These are phyloP conservation scores for Colletotrichum agaves DNA, from an alignment of 2,329 filamentous ascomycete species.

Conservation along the genomic window DNA sequence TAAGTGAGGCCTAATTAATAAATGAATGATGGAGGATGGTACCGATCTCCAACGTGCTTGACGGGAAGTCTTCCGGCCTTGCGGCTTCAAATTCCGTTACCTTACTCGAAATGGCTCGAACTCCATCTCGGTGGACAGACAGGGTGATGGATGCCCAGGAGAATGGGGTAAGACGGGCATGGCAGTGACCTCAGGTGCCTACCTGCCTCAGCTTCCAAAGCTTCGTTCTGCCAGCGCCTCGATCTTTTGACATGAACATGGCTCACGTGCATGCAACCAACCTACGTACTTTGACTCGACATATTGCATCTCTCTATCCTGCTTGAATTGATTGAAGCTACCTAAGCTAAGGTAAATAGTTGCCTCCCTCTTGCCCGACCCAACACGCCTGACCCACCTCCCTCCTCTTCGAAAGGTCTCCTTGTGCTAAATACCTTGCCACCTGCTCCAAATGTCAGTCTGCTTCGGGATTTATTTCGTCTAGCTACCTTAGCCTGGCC, in stretches of 20 bases:
- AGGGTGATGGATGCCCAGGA: no score
- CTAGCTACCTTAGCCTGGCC: background rate
- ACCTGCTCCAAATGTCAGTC: background rate
- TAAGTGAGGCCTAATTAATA: no score
- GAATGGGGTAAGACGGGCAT: no score
- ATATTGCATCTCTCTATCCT: background rate
- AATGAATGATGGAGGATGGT: no score
- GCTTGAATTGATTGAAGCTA: background rate
- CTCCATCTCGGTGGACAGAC: no score
- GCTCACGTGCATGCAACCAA: no score
- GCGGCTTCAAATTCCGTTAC: no score
- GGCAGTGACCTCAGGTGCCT: background rate
- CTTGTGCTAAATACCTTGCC: slow-evolving; percentile 17
- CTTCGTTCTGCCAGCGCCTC: background rate
- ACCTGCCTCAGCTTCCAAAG: background rate
- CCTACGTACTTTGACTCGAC: no score
- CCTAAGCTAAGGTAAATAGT: background rate
- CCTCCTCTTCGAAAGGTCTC: background rate
- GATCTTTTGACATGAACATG: no score
- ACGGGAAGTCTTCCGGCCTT: no score
- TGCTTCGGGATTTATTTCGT: background rate
- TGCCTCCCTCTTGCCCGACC: background rate
- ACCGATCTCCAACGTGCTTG: no score
- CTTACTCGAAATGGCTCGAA: no score
- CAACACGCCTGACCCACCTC: slow-evolving; percentile 5